Conservation (phyloP, 2,329 filamentous ascomycete genomes). For the Fusarium luffae region DNA sequence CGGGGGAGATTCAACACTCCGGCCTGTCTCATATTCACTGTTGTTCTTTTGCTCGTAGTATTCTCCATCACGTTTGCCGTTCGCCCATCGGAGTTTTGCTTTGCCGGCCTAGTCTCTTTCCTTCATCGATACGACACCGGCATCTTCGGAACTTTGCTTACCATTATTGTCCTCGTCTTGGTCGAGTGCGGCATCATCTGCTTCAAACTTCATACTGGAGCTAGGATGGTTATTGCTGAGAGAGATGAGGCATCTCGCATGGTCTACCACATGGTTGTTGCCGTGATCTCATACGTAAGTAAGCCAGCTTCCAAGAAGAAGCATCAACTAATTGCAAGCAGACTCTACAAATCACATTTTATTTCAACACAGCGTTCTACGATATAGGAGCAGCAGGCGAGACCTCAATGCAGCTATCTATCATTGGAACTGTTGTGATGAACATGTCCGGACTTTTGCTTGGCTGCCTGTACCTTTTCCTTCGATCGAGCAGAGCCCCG, state of each 20-base stretch:
- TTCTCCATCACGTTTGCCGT: slow-evolving; percentile 69
- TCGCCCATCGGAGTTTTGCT: slow-evolving; percentile 69
- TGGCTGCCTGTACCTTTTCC: slow-evolving; percentile 73
- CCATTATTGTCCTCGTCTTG: slow-evolving; percentile 62
- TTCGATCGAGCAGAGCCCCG: slow-evolving; percentile 71
- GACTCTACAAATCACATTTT: slow-evolving; percentile 72
- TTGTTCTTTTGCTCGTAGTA: slow-evolving; percentile 63
- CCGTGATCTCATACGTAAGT: slow-evolving; percentile 67
- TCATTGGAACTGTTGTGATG: slow-evolving; percentile 73
- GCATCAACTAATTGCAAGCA: slow-evolving; percentile 53
- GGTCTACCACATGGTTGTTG: slow-evolving; percentile 73
- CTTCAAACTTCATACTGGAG: slow-evolving; percentile 64
- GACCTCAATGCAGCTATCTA: slow-evolving; percentile 62
- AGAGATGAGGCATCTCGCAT: slow-evolving; percentile 74
- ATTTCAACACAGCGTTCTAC: slow-evolving; percentile 65
- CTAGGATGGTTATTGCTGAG: slow-evolving; percentile 67
- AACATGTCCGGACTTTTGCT: slow-evolving; percentile 74
- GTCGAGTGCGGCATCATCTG: slow-evolving; percentile 65
- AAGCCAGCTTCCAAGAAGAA: not conserved
- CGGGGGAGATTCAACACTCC: slow-evolving; percentile 69
- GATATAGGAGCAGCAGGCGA: slow-evolving; percentile 51
- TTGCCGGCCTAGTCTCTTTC: slow-evolving; percentile 76
- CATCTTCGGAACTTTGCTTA: slow-evolving; percentile 64
- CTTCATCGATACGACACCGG: slow-evolving; percentile 69
- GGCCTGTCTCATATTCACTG: slow-evolving; percentile 65